Percentiles rank a stretch among this genome's conserved stretches.
Conservation (phyloP, 345 rosid species). For the Populus pruinosa region DNA sequence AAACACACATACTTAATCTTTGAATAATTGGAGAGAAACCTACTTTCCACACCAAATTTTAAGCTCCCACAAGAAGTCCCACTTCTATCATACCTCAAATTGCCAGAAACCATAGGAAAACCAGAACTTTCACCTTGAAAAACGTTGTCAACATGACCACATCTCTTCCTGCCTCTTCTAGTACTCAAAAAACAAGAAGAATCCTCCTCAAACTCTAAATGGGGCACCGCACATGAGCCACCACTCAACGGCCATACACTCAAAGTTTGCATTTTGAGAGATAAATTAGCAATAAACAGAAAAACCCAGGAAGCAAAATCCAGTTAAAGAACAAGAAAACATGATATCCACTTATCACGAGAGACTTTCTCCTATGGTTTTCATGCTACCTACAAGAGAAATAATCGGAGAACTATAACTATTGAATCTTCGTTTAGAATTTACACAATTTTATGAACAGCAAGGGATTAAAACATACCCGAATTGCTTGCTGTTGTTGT, state of each 20-base stretch:
- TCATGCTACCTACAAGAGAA: background rate
- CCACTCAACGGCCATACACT: slow-evolving; percentile 42
- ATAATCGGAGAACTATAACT: background rate
- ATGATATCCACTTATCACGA: slow-evolving; percentile 11
- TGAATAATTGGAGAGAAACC: slow-evolving; percentile 22
- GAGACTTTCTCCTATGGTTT: slow-evolving; percentile 3
- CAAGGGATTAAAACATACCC: slow-evolving; percentile 7
- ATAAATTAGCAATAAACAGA: slow-evolving; percentile 10
- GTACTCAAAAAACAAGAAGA: slow-evolving; percentile 29
- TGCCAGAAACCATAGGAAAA: slow-evolving; percentile 33
- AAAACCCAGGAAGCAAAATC: slow-evolving; percentile 26
- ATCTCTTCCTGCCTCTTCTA: slow-evolving; percentile 28
- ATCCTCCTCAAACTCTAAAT: slow-evolving; percentile 43
- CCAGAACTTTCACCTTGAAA: slow-evolving; percentile 28
- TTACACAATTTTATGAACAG: background rate
- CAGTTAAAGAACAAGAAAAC: slow-evolving; percentile 16
- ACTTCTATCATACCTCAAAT: slow-evolving; percentile 18
- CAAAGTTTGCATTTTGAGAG: slow-evolving; percentile 66
- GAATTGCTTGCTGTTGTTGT: background rate
- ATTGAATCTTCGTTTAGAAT: background rate
- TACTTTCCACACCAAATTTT: slow-evolving; percentile 24
- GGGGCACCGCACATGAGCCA: slow-evolving; percentile 47
- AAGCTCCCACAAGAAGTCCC: slow-evolving; percentile 23
- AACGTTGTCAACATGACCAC: slow-evolving; percentile 20
- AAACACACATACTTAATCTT: slow-evolving; percentile 25